Conservation (phyloP, 2,329 filamentous ascomycete species). For the Apiospora koreana region DNA sequence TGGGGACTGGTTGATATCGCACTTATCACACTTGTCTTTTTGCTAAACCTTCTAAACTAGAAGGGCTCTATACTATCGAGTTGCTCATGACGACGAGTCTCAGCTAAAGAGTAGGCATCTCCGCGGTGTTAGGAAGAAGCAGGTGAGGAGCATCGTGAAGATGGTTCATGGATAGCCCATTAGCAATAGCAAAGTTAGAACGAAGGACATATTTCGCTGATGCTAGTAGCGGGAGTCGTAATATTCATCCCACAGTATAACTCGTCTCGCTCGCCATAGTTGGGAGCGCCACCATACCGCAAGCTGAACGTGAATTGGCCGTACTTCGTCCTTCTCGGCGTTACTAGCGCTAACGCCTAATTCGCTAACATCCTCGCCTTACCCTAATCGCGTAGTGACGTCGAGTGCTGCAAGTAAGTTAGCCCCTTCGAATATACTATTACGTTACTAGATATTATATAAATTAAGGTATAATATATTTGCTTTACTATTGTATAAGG, state of each 20-base stretch:
- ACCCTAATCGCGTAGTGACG: conserved; percentile 78
- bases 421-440: conserved; percentile 81
- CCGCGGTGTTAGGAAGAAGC: background rate
- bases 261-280: background rate
- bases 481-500: conserved; percentile 90
- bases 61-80: background rate
- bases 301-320: conserved; percentile 42
- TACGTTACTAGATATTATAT: conserved; percentile 82
- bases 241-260: background rate
- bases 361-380: conserved; percentile 92
- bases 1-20: background rate
- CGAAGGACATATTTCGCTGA: background rate
- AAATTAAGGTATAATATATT: conserved; percentile 88
- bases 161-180: background rate
- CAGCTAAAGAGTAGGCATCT: background rate
- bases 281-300: background rate
- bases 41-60: background rate
- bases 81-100: background rate
- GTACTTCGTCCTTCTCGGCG: conserved; percentile 92
- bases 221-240: background rate
- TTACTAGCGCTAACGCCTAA: conserved; percentile 82
- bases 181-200: background rate
- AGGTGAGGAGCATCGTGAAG: background rate
- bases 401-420: conserved; percentile 82
- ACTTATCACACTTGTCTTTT: background rate